Conservation (phyloP, 306 rosid genomes). For the Malus fusca region DNA sequence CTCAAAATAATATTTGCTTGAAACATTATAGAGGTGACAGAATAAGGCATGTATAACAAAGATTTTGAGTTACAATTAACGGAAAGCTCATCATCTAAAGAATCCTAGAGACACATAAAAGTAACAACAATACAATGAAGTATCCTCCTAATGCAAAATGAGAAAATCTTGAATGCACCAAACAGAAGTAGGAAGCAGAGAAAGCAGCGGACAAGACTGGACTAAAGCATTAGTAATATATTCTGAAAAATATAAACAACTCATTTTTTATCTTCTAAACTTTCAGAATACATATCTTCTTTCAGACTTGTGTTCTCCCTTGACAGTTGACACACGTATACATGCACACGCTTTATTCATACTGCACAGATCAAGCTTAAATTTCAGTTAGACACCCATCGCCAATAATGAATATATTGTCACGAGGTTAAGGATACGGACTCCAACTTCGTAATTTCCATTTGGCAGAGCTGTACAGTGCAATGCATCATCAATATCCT, state of each 20-base stretch:
- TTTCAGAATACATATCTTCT: not conserved
- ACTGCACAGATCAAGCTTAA: not conserved
- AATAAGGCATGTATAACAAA: not conserved
- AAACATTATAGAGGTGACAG: not conserved
- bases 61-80: not conserved
- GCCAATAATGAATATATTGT: not conserved
- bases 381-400: not conserved
- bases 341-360: not conserved
- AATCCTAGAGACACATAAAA: not conserved
- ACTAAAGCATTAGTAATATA: not conserved
- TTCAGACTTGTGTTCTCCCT: not conserved
- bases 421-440: conserved; percentile 66
- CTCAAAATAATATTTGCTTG: not conserved
- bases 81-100: too few species aligned
- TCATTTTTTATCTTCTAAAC: not conserved
- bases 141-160: not conserved
- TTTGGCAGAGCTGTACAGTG: conserved; percentile 85
- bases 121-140: not conserved
- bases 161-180: not conserved
- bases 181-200: not conserved
- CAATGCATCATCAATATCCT: conserved; percentile 95
- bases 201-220: not conserved
- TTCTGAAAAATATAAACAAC: not conserved
- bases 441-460: conserved; percentile 99
- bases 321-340: not conserved